phyloP scores from a whole-genome alignment of 208 protist species.

The Wallacemonas collosoma region DNA sequence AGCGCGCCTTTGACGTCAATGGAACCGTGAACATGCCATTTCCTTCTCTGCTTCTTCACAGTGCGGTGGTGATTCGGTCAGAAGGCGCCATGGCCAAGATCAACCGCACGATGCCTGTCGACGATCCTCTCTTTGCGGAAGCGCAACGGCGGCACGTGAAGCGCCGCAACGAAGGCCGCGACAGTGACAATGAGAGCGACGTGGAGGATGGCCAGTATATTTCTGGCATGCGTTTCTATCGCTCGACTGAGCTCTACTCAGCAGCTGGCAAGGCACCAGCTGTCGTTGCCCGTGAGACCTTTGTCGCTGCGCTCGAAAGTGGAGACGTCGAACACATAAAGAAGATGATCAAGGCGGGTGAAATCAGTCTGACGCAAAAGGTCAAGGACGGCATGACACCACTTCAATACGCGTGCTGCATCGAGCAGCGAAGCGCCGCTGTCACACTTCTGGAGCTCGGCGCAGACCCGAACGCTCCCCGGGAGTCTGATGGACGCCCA shows the following conservation, averaged over 20 bases:
- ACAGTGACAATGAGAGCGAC: conserved; percentile 89
- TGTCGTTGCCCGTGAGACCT: conserved; percentile 57
- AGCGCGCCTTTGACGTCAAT: conserved; percentile 69
- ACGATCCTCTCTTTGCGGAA: conserved; percentile 43
- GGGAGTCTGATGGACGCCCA: conserved; percentile 69
- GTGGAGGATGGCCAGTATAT: conserved; percentile 63
- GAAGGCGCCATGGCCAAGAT: conserved; percentile 51
- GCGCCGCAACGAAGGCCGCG: conserved; percentile 63
- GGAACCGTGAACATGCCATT: conserved; percentile 55
- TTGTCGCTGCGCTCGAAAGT: conserved; percentile 56
- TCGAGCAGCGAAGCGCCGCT: conserved; percentile 56
- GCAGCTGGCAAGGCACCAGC: conserved; percentile 56
- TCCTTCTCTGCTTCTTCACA: conserved; percentile 77
- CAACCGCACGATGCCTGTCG: conserved; percentile 55
- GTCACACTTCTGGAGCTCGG: conserved; percentile 66
- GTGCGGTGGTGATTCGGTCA: conserved; percentile 60
- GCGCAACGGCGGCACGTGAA: conserved; percentile 49
- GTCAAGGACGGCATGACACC: conserved; percentile 82
- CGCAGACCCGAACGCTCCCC: conserved; percentile 69
- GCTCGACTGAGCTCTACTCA: conserved; percentile 72
- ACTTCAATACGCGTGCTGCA: conserved; percentile 75
- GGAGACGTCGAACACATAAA: conserved; percentile 55
- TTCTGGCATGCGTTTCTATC: conserved; percentile 84
- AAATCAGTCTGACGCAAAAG: conserved; percentile 58
- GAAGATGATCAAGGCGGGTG: conserved; percentile 37